Evolutionary conservation across 1,284 basidiomycete genomes (phyloP).

Genomic region (Rhodotorula sp.): DNA sequence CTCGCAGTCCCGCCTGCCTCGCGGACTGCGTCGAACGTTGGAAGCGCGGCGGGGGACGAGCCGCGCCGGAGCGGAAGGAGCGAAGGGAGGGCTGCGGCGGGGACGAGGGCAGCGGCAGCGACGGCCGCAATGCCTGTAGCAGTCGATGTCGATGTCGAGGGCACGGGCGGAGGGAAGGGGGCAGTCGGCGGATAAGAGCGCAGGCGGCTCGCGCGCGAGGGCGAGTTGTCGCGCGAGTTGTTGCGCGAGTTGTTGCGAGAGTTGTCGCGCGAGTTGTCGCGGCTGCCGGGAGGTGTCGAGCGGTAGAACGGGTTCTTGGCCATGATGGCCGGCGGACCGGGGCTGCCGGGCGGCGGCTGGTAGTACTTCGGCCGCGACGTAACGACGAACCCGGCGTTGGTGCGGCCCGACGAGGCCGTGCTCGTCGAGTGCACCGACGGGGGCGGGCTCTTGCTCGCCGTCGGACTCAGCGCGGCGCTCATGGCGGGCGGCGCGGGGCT

Average conservation of each 20-base stretch:
- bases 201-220: not conserved
- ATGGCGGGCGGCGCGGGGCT: not conserved
- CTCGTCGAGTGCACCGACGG: not conserved
- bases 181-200: not conserved
- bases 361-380: slow-evolving; percentile 17
- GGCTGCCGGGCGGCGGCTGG: slow-evolving; percentile 7
- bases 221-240: slow-evolving; percentile 9
- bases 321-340: slow-evolving; percentile 13
- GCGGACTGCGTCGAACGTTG: not conserved
- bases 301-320: slow-evolving; percentile 1
- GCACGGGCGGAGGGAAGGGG: not conserved
- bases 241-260: not conserved
- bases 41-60: slow-evolving; percentile 24
- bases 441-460: not conserved
- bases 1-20: not conserved
- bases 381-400: slow-evolving; percentile 33
- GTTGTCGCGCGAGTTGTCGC: slow-evolving; percentile 5
- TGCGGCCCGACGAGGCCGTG: not conserved
- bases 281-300: not conserved
- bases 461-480: not conserved
- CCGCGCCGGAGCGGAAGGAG: slow-evolving; percentile 6
- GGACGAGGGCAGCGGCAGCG: slow-evolving; percentile 2
- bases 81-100: not conserved
- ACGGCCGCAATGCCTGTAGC: slow-evolving; percentile 18
- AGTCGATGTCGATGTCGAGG: not conserved